Evolutionary conservation across 345 rosid species (phyloP).

Genomic region (Tarenaya hassleriana): DNA sequence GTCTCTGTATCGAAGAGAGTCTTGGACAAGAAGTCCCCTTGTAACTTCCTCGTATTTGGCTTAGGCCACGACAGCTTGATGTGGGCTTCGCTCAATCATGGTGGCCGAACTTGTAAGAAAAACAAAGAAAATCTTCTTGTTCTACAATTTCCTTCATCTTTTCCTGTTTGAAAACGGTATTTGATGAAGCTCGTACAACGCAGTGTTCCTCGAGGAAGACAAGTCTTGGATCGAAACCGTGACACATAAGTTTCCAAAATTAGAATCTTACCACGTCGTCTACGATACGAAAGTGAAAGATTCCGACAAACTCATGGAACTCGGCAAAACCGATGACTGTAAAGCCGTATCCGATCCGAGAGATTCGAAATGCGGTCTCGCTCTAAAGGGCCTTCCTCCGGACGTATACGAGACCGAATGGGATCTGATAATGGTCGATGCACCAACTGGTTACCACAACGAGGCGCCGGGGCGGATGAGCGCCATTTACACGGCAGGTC

Average conservation of each 20-base stretch:
- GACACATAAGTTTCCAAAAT: constrained; percentile 48
- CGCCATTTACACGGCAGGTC: constrained; percentile 78
- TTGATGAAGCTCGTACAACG: too few species aligned
- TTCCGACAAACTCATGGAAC: constrained; percentile 56
- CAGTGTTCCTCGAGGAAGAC: constrained; percentile 82
- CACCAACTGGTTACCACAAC: constrained; percentile 73
- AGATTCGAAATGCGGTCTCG: constrained; percentile 66
- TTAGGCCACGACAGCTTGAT: constrained; percentile 88
- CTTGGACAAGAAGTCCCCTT: constrained; percentile 65
- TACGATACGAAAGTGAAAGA: constrained; percentile 74
- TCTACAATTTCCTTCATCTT: neutral
- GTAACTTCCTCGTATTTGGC: constrained; percentile 91
- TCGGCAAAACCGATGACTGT: constrained; percentile 63
- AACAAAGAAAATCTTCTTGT: neutral
- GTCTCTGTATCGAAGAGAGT: constrained; percentile 59
- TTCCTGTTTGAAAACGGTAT: too few species aligned
- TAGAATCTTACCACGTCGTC: constrained; percentile 65
- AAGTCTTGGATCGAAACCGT: constrained; percentile 70
- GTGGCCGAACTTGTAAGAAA: constrained; percentile 58
- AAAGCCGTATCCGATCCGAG: constrained; percentile 56
- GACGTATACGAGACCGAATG: constrained; percentile 68
- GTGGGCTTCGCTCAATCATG: constrained; percentile 87
- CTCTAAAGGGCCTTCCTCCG: constrained; percentile 61
- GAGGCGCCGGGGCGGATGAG: constrained; percentile 93
- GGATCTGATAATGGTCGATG: constrained; percentile 93